Evolutionary conservation across 306 rosid species (phyloP).

Genomic region (Cicer arietinum): DNA sequence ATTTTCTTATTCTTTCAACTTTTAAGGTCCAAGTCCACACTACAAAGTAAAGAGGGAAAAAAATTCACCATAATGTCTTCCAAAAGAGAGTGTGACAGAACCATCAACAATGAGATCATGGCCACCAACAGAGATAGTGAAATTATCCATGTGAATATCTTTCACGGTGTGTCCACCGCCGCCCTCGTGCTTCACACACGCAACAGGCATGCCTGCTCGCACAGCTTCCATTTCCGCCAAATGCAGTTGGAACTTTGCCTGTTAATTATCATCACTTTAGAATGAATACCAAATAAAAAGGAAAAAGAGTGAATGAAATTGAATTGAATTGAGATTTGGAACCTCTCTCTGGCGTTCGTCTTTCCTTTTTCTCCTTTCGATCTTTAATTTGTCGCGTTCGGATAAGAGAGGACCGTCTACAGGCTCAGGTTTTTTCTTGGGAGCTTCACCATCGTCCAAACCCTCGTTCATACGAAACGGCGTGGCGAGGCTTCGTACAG

Average conservation of each 20-base stretch:
- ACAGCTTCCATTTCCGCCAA: constrained; percentile 93
- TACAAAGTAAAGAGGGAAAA: constrained; percentile 25
- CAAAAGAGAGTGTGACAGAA: constrained; percentile 82
- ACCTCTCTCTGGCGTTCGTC: constrained; percentile 99
- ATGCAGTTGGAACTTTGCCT: constrained; percentile 89
- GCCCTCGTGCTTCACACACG: constrained; percentile 73
- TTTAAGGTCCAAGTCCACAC: neutral
- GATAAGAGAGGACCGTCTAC: constrained; percentile 84
- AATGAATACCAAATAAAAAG: neutral
- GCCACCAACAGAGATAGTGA: constrained; percentile 92
- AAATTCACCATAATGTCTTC: constrained; percentile 87
- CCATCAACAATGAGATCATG: constrained; percentile 97
- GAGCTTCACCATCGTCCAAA: constrained; percentile 75
- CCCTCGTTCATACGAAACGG: constrained; percentile 96
- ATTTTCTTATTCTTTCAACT: neutral
- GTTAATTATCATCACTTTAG: constrained; percentile 17
- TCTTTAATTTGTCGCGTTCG: constrained; percentile 82
- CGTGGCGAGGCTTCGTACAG: constrained; percentile 82
- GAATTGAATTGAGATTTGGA: neutral
- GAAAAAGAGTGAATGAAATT: neutral
- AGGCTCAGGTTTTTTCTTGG: constrained; percentile 86
- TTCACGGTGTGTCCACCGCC: constrained; percentile 73
- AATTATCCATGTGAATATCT: constrained; percentile 91
- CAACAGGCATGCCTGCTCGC: constrained; percentile 93
- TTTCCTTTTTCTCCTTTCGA: constrained; percentile 86